A percentile compares a stretch with the other conserved stretches of the same genome.
phyloP scores from a whole-genome alignment of 768 basidiomycete genomes.

The Saitozyma sp. region DNA sequence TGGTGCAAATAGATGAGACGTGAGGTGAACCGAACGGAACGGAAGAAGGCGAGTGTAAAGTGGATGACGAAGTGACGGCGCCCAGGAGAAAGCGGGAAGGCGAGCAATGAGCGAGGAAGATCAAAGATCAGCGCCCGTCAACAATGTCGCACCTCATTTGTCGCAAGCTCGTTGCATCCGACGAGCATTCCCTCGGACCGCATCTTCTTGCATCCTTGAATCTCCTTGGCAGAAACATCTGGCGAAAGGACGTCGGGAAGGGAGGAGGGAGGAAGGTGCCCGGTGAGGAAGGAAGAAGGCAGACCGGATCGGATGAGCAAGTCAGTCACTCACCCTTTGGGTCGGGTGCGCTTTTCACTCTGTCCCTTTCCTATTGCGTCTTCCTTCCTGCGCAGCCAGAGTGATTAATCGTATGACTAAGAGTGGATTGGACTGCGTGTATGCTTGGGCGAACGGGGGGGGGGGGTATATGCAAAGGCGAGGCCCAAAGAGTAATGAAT shows the following conservation, averaged over 20 bases:
- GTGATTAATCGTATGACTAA: too few relatives aligned
- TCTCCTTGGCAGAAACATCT: background rate
- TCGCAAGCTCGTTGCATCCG: too few relatives aligned
- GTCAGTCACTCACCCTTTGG: background rate
- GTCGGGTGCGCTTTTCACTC: background rate
- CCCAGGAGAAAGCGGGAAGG: too few relatives aligned
- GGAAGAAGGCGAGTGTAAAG: too few relatives aligned
- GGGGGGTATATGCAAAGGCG: conserved; percentile 2
- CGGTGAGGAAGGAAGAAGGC: conserved; percentile 10
- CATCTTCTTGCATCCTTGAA: background rate
- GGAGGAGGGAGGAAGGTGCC: conserved; percentile 4
- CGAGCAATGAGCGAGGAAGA: too few relatives aligned
- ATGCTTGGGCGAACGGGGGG: background rate
- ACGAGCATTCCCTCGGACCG: too few relatives aligned
- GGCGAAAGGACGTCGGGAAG: conserved; percentile 5
- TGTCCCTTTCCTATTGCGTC: background rate
- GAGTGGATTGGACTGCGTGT: background rate
- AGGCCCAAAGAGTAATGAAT: conserved; percentile 1
- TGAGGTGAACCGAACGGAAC: conserved; percentile 1
- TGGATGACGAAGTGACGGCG: too few relatives aligned
- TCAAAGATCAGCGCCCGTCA: too few relatives aligned
- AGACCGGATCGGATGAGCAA: conserved; percentile 1
- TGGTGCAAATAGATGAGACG: too few relatives aligned
- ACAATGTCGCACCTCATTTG: too few relatives aligned
- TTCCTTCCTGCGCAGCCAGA: too few relatives aligned